phyloP scores from a whole-genome alignment of 345 rosid species.

The Salix koriyanagi region DNA sequence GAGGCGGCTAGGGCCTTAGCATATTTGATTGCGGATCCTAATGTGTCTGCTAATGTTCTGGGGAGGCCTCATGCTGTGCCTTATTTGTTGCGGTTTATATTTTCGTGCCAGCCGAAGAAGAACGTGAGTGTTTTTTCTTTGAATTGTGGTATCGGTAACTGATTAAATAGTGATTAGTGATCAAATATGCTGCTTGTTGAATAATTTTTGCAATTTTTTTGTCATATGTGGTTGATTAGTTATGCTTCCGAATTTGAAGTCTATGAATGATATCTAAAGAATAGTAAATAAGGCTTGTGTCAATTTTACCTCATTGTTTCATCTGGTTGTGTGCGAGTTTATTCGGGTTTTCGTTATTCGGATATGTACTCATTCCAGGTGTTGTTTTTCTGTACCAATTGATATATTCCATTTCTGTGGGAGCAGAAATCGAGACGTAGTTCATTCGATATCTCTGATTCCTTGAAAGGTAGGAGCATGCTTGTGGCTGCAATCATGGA shows the following conservation, averaged over 20 bases:
- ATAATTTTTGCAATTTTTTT: neutral
- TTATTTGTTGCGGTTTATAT: constrained; percentile 70
- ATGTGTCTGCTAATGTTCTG: constrained; percentile 61
- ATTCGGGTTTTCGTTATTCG: neutral
- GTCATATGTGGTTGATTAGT: neutral
- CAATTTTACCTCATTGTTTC: neutral
- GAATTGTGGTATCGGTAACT: neutral
- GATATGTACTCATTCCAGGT: constrained; percentile 30
- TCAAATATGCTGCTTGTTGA: neutral
- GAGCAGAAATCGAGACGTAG: constrained; percentile 95
- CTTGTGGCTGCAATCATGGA: constrained; percentile 99
- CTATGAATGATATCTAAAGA: neutral
- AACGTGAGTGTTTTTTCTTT: constrained; percentile 44
- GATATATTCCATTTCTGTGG: constrained; percentile 82
- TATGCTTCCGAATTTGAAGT: neutral
- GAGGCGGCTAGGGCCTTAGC: constrained; percentile 95
- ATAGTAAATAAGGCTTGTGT: neutral
- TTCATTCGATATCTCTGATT: constrained; percentile 92
- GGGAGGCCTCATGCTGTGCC: constrained; percentile 86
- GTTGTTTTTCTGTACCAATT: constrained; percentile 47
- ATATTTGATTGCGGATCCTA: constrained; percentile 78
- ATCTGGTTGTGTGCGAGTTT: neutral
- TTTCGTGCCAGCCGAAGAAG: constrained; percentile 82
- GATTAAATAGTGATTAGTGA: neutral
- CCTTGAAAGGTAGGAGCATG: constrained; percentile 99